Conservation (phyloP, 176 grass and related monocot species). For the Panicum miliaceum region DNA sequence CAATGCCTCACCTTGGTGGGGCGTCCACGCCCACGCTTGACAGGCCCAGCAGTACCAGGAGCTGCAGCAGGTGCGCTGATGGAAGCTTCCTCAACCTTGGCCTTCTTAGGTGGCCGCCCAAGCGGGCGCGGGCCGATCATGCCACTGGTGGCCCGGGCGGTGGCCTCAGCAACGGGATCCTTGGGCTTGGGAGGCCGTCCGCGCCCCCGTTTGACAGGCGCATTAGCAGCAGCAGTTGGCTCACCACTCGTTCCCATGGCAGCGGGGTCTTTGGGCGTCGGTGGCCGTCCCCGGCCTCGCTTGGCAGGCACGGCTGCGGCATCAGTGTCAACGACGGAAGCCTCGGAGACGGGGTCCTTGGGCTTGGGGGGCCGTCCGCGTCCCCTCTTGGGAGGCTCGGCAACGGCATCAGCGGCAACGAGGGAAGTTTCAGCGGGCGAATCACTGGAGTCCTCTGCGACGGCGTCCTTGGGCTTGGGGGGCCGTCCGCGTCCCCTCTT, state of each 20-base stretch:
- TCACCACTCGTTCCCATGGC: background rate
- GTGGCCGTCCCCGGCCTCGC: slow-evolving; percentile 41
- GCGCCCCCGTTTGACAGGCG: slow-evolving; percentile 52
- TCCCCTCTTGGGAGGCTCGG: slow-evolving; percentile 45
- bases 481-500: slow-evolving; percentile 76
- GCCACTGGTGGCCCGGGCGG: slow-evolving; percentile 37
- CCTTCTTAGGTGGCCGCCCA: slow-evolving; percentile 65
- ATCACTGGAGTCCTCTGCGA: background rate
- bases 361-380: slow-evolving; percentile 69
- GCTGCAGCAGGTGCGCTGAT: background rate
- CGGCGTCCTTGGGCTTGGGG: slow-evolving; percentile 55
- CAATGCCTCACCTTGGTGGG: slow-evolving; percentile 65
- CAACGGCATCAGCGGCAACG: background rate
- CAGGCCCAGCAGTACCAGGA: background rate
- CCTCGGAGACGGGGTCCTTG: slow-evolving; percentile 31
- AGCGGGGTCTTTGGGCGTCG: background rate
- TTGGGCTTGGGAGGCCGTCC: slow-evolving; percentile 66
- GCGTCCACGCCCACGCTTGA: slow-evolving; percentile 75
- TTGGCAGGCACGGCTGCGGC: slow-evolving; percentile 15
- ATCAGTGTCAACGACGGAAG: background rate
- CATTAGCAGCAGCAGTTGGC: background rate
- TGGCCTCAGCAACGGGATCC: slow-evolving; percentile 43
- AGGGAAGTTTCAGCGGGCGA: background rate
- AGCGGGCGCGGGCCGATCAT: slow-evolving; percentile 53
- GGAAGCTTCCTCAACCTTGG: slow-evolving; percentile 25